phyloP scores from a whole-genome alignment of 1,139 yeast genomes.

The Pichia inconspicua region DNA sequence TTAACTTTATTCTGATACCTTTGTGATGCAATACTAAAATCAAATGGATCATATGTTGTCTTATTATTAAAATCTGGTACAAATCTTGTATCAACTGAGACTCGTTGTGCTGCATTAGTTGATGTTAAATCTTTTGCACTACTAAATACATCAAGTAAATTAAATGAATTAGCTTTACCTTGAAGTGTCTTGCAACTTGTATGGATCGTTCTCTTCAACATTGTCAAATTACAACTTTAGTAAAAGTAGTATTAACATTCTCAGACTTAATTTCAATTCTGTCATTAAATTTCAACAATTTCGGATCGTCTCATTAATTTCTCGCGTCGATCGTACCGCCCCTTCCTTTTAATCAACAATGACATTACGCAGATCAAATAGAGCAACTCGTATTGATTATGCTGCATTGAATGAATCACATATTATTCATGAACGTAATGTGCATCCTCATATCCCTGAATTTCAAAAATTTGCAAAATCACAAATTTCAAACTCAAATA shows the following conservation, averaged over 20 bases:
- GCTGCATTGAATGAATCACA: constrained; percentile 76
- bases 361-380: constrained; percentile 7
- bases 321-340: neutral
- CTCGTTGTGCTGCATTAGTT: constrained; percentile 2
- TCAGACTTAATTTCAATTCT: too few relatives aligned
- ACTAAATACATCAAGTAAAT: constrained; percentile 6
- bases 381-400: constrained; percentile 47
- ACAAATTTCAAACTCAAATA: neutral
- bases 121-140: constrained; percentile 3
- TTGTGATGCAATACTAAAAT: constrained; percentile 53
- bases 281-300: too few relatives aligned
- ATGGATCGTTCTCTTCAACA: neutral
- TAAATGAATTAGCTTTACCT: neutral
- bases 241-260: too few relatives aligned
- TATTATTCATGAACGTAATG: constrained; percentile 45
- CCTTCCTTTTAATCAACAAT: neutral
- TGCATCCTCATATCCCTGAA: constrained; percentile 53
- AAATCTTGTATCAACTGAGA: constrained; percentile 26
- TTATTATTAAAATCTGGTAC: constrained; percentile 32
- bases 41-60: constrained; percentile 64
- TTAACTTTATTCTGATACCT: constrained; percentile 31
- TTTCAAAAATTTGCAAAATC: constrained; percentile 27
- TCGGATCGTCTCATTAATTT: too few relatives aligned
- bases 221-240: too few relatives aligned
- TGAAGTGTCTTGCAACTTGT: neutral